These are phyloP conservation scores for Epicoccum nigrum DNA, from an alignment of 2,329 filamentous ascomycete species.

Conservation along the genomic window DNA sequence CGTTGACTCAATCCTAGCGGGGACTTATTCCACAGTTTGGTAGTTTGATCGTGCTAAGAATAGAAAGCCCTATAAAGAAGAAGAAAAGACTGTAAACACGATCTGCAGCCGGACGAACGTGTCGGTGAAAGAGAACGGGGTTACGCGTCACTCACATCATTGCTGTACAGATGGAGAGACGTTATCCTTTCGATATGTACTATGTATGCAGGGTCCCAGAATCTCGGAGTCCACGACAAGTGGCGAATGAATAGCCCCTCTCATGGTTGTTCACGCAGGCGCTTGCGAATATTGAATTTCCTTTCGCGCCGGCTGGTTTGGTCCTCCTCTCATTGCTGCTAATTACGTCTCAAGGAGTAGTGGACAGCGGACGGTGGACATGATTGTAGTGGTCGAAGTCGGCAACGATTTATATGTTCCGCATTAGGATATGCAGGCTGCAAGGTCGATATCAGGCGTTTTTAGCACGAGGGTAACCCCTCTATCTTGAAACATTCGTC, in stretches of 20 bases:
- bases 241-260: slow-evolving; percentile 7
- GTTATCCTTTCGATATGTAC: background rate
- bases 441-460: slow-evolving; percentile 11
- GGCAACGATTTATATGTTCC: slow-evolving; percentile 14
- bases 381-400: background rate
- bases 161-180: background rate
- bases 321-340: slow-evolving; percentile 1
- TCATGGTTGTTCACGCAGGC: background rate
- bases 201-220: slow-evolving; percentile 2
- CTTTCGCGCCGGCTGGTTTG: background rate
- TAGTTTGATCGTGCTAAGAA: slow-evolving; percentile 8
- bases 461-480: slow-evolving; percentile 3
- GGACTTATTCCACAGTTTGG: slow-evolving; percentile 5
- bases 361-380: too few species aligned
- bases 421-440: slow-evolving; percentile 8
- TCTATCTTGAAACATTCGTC: slow-evolving; percentile 11
- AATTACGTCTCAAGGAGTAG: background rate
- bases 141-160: slow-evolving; percentile 21
- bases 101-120: background rate
- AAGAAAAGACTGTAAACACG: background rate
- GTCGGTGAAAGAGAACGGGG: background rate
- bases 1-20: background rate
- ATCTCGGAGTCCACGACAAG: slow-evolving; percentile 14
- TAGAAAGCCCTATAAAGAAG: slow-evolving; percentile 2
- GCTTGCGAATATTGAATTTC: background rate